These are phyloP conservation scores for Ophiocordyceps polyrhachis-furcata DNA, from an alignment of 2,329 filamentous ascomycete genomes.

Conservation along the genomic window DNA sequence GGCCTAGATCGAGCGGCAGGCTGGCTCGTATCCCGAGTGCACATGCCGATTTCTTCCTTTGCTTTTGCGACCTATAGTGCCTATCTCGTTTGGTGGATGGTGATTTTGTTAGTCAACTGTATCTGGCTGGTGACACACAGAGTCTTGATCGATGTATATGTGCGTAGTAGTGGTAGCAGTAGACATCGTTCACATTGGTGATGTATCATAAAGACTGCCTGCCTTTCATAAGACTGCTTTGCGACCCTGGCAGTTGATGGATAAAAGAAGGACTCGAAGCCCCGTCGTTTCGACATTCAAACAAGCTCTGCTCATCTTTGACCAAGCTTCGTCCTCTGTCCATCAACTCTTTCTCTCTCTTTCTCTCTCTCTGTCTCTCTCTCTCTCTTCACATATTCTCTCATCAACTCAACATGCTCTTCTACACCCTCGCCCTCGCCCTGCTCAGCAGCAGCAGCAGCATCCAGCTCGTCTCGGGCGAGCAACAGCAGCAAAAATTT, in stretches of 20 bases:
- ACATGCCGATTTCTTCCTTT: background rate
- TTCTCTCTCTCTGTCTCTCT: too few relatives aligned
- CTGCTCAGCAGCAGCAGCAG: background rate
- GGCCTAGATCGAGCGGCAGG: background rate
- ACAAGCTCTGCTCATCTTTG: background rate
- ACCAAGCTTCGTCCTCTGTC: background rate
- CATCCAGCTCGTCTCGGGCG: background rate
- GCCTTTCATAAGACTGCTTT: too few relatives aligned
- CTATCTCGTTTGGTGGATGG: too few relatives aligned
- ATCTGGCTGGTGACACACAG: too few relatives aligned
- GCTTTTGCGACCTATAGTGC: background rate
- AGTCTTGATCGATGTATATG: too few relatives aligned
- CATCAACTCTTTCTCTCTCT: background rate
- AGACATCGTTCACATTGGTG: too few relatives aligned
- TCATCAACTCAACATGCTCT: background rate
- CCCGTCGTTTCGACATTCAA: background rate
- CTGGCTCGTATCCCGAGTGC: background rate
- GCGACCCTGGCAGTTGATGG: too few relatives aligned
- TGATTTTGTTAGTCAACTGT: background rate
- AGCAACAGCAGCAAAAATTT: too few relatives aligned
- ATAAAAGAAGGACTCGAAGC: too few relatives aligned
- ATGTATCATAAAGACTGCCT: too few relatives aligned
- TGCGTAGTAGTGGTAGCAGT: too few relatives aligned
- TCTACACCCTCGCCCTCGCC: background rate
- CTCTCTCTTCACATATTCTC: too few relatives aligned